phyloP scores from a whole-genome alignment of 2,329 filamentous ascomycete genomes.

The Pseudogymnoascus sp. region DNA sequence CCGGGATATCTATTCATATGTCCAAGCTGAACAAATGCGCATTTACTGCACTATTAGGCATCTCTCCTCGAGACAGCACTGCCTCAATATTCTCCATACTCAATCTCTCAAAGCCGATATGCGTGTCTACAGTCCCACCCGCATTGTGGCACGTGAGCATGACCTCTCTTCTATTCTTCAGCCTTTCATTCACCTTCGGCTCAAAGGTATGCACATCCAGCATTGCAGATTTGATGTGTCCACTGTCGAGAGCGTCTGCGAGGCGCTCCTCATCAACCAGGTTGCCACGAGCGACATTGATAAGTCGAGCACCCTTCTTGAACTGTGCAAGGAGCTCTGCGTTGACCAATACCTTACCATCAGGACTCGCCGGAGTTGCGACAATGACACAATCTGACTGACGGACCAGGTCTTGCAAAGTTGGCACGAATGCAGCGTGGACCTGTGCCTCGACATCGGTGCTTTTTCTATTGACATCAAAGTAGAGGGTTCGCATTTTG shows the following conservation, averaged over 20 bases:
- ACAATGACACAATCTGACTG: constrained; percentile 53
- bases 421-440: constrained; percentile 44
- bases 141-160: constrained; percentile 61
- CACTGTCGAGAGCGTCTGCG: constrained; percentile 47
- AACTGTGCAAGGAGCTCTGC: constrained; percentile 40
- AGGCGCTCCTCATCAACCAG: constrained; percentile 59
- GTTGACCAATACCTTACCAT: constrained; percentile 42
- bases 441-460: constrained; percentile 28
- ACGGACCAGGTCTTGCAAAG: constrained; percentile 44
- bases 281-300: constrained; percentile 58
- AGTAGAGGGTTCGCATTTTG: constrained; percentile 59
- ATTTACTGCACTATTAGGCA: constrained; percentile 56
- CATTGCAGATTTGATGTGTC: constrained; percentile 43
- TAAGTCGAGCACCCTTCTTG: constrained; percentile 47
- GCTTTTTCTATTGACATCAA: constrained; percentile 45
- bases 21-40: constrained; percentile 30
- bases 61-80: constrained; percentile 41
- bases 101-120: constrained; percentile 55
- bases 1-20: background rate
- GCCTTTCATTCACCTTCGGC: constrained; percentile 33
- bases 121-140: constrained; percentile 56
- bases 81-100: constrained; percentile 59
- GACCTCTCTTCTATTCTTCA: constrained; percentile 26
- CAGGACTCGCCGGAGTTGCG: constrained; percentile 45
- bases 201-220: constrained; percentile 59